A percentile compares a stretch with the other conserved stretches of the same genome.
Evolutionary conservation across 1,284 basidiomycete species (phyloP).

Genomic region (Fomes fomentarius): DNA sequence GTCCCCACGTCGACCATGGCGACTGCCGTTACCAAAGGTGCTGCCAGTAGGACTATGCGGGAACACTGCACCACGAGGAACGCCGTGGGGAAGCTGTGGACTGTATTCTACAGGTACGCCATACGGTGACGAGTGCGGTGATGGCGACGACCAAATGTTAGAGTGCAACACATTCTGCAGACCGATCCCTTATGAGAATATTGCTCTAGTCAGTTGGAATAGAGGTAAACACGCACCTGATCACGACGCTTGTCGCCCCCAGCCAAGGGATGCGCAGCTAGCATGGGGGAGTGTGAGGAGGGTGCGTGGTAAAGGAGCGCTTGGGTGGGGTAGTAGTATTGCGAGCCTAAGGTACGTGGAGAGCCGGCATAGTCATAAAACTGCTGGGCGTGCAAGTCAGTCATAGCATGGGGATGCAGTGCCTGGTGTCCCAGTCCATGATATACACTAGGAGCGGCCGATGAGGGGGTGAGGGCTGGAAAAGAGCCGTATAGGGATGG

Average conservation of each 20-base stretch:
- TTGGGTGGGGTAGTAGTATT: constrained; percentile 65
- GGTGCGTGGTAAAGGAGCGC: constrained; percentile 61
- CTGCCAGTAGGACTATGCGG: constrained; percentile 18
- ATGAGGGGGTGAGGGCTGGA: constrained; percentile 40
- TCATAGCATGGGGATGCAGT: constrained; percentile 46
- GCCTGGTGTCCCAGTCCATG: constrained; percentile 45
- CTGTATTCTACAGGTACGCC: constrained; percentile 49
- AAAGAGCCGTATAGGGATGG: constrained; percentile 54
- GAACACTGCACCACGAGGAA: constrained; percentile 48
- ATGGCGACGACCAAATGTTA: constrained; percentile 43
- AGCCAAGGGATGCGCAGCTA: constrained; percentile 46
- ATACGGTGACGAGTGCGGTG: constrained; percentile 47
- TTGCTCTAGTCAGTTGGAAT: too few species aligned
- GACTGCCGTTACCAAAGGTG: constrained; percentile 37
- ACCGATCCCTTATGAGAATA: constrained; percentile 40
- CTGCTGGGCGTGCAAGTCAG: constrained; percentile 52
- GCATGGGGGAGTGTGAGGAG: constrained; percentile 53
- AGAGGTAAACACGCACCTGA: constrained; percentile 62
- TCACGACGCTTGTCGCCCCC: constrained; percentile 62
- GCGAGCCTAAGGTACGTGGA: constrained; percentile 51
- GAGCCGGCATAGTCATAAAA: constrained; percentile 64
- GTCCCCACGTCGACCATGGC: constrained; percentile 38
- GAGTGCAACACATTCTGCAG: constrained; percentile 46
- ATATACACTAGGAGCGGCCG: constrained; percentile 51
- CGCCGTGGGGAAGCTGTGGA: constrained; percentile 49